Evolutionary conservation across 2,329 filamentous ascomycete genomes (phyloP).

Genomic region (Talaromyces albobiverticillius): DNA sequence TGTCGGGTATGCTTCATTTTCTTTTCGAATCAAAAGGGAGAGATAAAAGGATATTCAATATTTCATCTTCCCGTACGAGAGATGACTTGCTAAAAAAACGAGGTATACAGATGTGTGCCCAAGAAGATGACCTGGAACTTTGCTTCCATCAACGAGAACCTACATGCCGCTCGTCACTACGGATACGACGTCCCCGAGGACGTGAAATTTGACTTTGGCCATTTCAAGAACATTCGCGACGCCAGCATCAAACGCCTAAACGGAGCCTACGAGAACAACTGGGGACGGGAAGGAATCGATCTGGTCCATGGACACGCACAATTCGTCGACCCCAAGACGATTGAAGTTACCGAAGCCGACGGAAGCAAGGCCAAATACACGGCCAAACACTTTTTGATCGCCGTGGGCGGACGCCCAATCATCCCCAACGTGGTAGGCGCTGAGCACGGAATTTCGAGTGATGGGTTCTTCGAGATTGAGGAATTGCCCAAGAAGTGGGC

Average conservation of each 20-base stretch:
- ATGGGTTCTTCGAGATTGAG: slow-evolving; percentile 52
- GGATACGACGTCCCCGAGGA: slow-evolving; percentile 46
- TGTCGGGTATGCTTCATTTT: slow-evolving; percentile 45
- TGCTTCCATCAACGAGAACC: slow-evolving; percentile 47
- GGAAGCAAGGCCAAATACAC: slow-evolving; percentile 41
- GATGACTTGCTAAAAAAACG: background rate
- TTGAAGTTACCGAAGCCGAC: slow-evolving; percentile 41
- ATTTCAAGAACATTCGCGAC: slow-evolving; percentile 50
- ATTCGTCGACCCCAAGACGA: slow-evolving; percentile 44
- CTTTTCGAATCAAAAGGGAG: too few species aligned
- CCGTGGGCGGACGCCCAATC: slow-evolving; percentile 47
- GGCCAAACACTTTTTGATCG: slow-evolving; percentile 49
- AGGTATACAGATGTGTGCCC: slow-evolving; percentile 46
- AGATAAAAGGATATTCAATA: too few species aligned
- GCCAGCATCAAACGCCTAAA: slow-evolving; percentile 46
- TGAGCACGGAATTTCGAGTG: slow-evolving; percentile 51
- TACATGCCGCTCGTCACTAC: slow-evolving; percentile 46
- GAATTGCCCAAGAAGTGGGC: slow-evolving; percentile 50
- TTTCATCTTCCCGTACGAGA: too few species aligned
- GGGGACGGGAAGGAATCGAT: slow-evolving; percentile 49
- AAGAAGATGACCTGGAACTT: slow-evolving; percentile 56
- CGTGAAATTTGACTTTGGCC: slow-evolving; percentile 42
- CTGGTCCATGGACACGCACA: slow-evolving; percentile 48
- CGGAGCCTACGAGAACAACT: slow-evolving; percentile 50
- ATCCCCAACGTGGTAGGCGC: slow-evolving; percentile 43